These are phyloP conservation scores for Phytopythium cucurbitacearum DNA, from an alignment of 352 stramenopile species.

Conservation along the genomic window DNA sequence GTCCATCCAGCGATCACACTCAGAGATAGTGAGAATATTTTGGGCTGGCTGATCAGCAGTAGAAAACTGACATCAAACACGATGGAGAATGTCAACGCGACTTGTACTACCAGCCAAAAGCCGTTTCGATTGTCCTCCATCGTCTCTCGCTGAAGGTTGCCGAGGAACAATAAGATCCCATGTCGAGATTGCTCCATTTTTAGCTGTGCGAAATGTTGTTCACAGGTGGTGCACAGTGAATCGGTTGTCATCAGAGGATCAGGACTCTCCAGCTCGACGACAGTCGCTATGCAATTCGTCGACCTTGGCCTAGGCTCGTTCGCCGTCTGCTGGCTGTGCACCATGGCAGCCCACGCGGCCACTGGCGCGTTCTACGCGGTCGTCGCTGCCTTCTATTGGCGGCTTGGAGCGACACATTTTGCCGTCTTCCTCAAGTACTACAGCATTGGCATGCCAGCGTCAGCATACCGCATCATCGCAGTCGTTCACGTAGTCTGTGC, in stretches of 20 bases:
- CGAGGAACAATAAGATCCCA: too few relatives aligned
- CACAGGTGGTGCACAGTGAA: not conserved
- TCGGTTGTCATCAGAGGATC: not conserved
- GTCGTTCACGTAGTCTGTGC: conserved; percentile 15
- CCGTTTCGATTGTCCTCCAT: too few relatives aligned
- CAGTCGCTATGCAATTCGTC: not conserved
- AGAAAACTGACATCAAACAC: too few relatives aligned
- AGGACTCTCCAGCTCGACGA: not conserved
- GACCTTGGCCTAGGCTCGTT: not conserved
- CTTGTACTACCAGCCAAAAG: too few relatives aligned
- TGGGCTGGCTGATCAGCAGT: too few relatives aligned
- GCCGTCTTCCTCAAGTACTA: conserved; percentile 10
- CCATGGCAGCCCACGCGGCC: conserved; percentile 1
- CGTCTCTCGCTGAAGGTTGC: too few relatives aligned
- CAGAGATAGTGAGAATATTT: too few relatives aligned
- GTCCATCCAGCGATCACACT: too few relatives aligned
- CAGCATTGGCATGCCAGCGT: conserved; percentile 10
- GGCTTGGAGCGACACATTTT: conserved; percentile 6
- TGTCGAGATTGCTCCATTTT: too few relatives aligned
- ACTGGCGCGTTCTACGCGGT: conserved; percentile 12
- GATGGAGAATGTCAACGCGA: too few relatives aligned
- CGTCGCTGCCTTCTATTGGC: conserved; percentile 10
- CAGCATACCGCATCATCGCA: conserved; percentile 5
- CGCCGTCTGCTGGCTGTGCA: not conserved
- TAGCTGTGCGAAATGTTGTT: not conserved